Evolutionary conservation across 768 basidiomycete genomes (phyloP).

Genomic region (Tephrocybe sp.): DNA sequence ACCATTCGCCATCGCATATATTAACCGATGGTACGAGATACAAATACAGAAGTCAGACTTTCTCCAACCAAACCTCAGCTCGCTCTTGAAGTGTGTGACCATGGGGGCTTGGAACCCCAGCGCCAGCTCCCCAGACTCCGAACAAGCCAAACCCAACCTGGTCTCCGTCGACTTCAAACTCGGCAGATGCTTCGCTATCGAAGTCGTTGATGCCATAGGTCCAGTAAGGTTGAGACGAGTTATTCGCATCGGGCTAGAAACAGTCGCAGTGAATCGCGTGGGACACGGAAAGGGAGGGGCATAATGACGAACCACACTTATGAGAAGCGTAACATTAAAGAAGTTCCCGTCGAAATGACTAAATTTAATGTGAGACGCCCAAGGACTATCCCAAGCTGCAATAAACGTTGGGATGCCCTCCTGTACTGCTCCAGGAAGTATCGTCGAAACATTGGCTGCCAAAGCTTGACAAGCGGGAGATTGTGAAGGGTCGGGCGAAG

Average conservation of each 20-base stretch:
- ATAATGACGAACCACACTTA: slow-evolving; percentile 17
- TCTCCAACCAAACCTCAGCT: slow-evolving; percentile 25
- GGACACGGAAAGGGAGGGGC: neutral
- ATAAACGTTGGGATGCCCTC: slow-evolving; percentile 22
- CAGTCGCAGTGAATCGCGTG: neutral
- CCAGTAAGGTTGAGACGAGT: slow-evolving; percentile 21
- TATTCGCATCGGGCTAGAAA: slow-evolving; percentile 15
- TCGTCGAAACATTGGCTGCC: slow-evolving; percentile 13
- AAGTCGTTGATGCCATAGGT: neutral
- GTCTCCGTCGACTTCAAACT: slow-evolving; percentile 12
- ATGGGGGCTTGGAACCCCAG: slow-evolving; percentile 10
- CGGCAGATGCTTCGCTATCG: slow-evolving; percentile 13
- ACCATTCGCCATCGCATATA: too few relatives aligned
- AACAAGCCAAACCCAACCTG: slow-evolving; percentile 15
- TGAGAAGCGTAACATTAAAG: slow-evolving; percentile 18
- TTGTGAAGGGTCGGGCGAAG: slow-evolving; percentile 3
- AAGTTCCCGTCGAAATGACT: slow-evolving; percentile 22
- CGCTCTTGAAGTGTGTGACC: slow-evolving; percentile 19
- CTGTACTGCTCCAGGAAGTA: slow-evolving; percentile 20
- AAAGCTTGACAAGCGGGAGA: slow-evolving; percentile 17
- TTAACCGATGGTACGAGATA: neutral
- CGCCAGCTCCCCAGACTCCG: slow-evolving; percentile 21
- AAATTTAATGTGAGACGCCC: slow-evolving; percentile 17
- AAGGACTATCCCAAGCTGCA: slow-evolving; percentile 16
- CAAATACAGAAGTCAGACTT: slow-evolving; percentile 1